Evolutionary conservation across 805 yeast genomes (phyloP), one percentile per base, ranked within the genome.

Genomic region (Metschnikowia reukaufii): DNA sequence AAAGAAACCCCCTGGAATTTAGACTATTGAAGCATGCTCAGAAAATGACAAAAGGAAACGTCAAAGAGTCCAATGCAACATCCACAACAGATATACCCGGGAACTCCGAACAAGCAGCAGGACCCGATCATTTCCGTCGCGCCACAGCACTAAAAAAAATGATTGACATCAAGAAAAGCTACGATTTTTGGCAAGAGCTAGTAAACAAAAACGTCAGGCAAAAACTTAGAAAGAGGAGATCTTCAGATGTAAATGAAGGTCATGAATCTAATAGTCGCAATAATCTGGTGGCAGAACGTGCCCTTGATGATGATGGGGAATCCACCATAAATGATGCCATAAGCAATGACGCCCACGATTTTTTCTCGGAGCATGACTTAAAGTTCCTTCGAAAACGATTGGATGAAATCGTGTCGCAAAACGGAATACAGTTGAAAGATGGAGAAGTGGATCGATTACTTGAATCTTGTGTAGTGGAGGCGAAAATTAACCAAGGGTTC

Each of bases 171-270:
- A 54, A 55, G 29, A 66, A 65, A 48, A 68, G 67, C 55, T 71
- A 71, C 47, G 70, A 68, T 29, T 55, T 61, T 10, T 71, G 75
- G 75, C 72, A 60, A 58, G 62, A 64, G 23, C 63, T 62, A 29
- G 58, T 67, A 52, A 39, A 29, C 44, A 39, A 39, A 15, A 39
- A 45, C 40, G 29, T 45, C 44, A 16, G 37, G 27, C 36, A 6
- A 34, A 21, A 25, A 27, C 27, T 36, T 8, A 19, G 16, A 17
- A 31, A 21, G 9, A 17, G 15, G 10, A 61, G 23, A 16, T n/a
- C 41, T 12, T 21, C 42, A 6, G 47, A 39, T 7, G 36, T 32
- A 9, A 38, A 25, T 2, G 39, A 40, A 21, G 32, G 19, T n/a
- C 27, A 10, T 2, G 27, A 17, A 2, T 25, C n/a, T 25, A 25